Percentiles rank a stretch among this genome's conserved stretches.
These are phyloP conservation scores for Bretschneidera sinensis DNA, from an alignment of 345 rosid species.

Conservation along the genomic window DNA sequence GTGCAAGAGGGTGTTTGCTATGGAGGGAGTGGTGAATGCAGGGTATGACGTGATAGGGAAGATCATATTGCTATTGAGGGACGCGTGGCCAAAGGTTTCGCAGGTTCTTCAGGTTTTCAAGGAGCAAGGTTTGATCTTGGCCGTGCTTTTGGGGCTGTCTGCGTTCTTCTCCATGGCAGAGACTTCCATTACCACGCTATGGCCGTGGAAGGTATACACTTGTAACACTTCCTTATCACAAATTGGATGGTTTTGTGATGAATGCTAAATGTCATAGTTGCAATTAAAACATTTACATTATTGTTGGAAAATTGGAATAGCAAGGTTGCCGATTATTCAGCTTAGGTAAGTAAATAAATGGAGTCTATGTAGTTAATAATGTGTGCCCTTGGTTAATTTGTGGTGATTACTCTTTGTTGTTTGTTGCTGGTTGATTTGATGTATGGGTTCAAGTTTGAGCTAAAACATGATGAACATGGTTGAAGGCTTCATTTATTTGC, in stretches of 20 bases:
- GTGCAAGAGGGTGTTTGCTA: conserved; percentile 58
- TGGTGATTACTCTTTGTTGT: not conserved
- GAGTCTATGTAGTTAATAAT: no score
- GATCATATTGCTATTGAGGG: conserved; percentile 49
- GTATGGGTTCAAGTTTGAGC: not conserved
- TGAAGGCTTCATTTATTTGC: not conserved
- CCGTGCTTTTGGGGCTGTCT: conserved; percentile 66
- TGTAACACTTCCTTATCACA: not conserved
- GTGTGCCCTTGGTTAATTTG: not conserved
- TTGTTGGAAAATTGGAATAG: not conserved
- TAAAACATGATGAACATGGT: not conserved
- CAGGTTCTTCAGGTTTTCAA: conserved; percentile 64
- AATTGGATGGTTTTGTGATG: not conserved
- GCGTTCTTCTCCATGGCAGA: conserved; percentile 97
- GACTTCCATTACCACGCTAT: conserved; percentile 83
- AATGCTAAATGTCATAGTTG: no score
- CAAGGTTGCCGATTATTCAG: not conserved
- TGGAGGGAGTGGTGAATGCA: conserved; percentile 60
- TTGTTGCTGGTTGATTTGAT: not conserved
- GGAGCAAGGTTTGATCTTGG: conserved; percentile 80
- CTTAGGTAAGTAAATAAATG: not conserved
- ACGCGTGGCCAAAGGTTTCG: conserved; percentile 64
- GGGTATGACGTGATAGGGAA: conserved; percentile 68
- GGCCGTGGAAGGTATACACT: conserved; percentile 94
- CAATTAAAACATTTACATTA: not conserved